These are phyloP conservation scores for Hypericum perforatum DNA, from an alignment of 345 rosid species.

Conservation along the genomic window DNA sequence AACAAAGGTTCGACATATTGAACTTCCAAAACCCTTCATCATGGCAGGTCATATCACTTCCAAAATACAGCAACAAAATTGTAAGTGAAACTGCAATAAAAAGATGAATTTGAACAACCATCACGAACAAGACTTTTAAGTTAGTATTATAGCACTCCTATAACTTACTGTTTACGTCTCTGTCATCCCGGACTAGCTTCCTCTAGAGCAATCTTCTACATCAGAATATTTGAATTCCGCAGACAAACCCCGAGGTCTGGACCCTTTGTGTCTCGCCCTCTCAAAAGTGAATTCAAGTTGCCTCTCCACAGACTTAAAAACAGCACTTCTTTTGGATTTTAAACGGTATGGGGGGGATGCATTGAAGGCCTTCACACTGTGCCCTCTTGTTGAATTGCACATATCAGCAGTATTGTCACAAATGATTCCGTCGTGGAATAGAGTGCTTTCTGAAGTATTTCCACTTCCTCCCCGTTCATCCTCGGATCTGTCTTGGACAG, in stretches of 20 bases:
- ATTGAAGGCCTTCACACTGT: slow-evolving; percentile 44
- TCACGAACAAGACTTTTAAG: background rate
- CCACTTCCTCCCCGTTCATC: slow-evolving; percentile 22
- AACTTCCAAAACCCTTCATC: too few relatives aligned
- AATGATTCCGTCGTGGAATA: slow-evolving; percentile 25
- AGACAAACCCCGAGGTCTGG: slow-evolving; percentile 29
- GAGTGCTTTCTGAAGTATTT: slow-evolving; percentile 22
- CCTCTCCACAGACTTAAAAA: slow-evolving; percentile 71
- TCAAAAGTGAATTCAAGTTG: slow-evolving; percentile 73
- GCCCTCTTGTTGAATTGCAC: slow-evolving; percentile 23
- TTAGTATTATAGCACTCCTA: background rate
- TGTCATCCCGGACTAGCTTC: slow-evolving; percentile 27
- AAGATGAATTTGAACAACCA: too few relatives aligned
- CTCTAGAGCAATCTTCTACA: slow-evolving; percentile 26
- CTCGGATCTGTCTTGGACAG: slow-evolving; percentile 17
- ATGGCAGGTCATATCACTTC: too few relatives aligned
- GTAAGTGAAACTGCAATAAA: too few relatives aligned
- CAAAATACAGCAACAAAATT: too few relatives aligned
- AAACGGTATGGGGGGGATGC: slow-evolving; percentile 86
- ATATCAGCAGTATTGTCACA: slow-evolving; percentile 27
- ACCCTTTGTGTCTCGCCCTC: slow-evolving; percentile 29
- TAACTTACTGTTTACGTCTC: slow-evolving; percentile 30
- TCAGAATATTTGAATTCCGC: slow-evolving; percentile 22
- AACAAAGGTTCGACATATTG: too few relatives aligned
- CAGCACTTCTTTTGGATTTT: slow-evolving; percentile 66